phyloP scores from a whole-genome alignment of 75 land plant genomes.

The Larix kaempferi region DNA sequence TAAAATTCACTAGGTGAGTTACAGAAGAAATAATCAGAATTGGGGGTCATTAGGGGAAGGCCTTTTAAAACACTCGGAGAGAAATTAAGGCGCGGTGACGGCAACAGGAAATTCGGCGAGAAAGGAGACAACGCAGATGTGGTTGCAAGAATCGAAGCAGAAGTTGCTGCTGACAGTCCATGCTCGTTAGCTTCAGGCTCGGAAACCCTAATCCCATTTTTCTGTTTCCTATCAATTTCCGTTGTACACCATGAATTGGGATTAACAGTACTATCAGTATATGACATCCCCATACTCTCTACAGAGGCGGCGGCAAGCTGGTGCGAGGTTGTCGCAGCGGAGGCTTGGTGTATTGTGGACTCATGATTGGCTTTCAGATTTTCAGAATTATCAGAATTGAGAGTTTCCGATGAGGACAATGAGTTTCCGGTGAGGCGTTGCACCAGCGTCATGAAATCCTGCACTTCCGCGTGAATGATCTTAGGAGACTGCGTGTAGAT shows the following conservation, averaged over 20 bases:
- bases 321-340: too few relatives aligned
- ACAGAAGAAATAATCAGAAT: not conserved
- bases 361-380: too few relatives aligned
- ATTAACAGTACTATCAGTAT: too few relatives aligned
- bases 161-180: too few relatives aligned
- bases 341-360: too few relatives aligned
- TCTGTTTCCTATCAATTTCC: too few relatives aligned
- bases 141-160: too few relatives aligned
- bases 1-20: not conserved
- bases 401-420: not conserved
- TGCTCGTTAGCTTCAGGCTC: too few relatives aligned
- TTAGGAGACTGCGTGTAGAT: slow-evolving; percentile 41
- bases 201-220: too few relatives aligned
- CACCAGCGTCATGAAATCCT: slow-evolving; percentile 28
- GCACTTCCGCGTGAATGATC: slow-evolving; percentile 33
- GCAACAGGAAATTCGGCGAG: not conserved
- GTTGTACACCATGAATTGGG: too few relatives aligned
- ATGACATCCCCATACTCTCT: too few relatives aligned
- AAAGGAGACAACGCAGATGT: not conserved
- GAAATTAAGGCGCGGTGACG: not conserved
- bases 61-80: not conserved
- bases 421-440: slow-evolving; percentile 5
- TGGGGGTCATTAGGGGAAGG: slow-evolving; percentile 4
- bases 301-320: too few relatives aligned
- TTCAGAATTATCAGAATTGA: not conserved